Conservation (phyloP, 768 basidiomycete species). For the Podaxis pistillaris region DNA sequence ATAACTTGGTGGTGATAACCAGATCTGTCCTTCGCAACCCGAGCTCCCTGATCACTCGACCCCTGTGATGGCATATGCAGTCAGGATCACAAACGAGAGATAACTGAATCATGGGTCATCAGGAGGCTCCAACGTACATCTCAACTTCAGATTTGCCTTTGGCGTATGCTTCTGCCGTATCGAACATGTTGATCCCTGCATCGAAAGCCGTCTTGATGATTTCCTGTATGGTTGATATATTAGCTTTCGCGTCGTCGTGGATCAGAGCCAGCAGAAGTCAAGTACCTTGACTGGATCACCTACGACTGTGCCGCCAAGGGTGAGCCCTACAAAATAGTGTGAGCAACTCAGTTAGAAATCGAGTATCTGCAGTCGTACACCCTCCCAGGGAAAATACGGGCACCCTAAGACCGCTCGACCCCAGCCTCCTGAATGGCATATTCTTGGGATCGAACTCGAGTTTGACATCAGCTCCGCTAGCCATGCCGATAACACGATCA, state of each 20-base stretch:
- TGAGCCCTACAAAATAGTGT: constrained; percentile 40
- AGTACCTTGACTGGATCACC: constrained; percentile 70
- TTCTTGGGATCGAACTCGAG: constrained; percentile 47
- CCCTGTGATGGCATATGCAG: constrained; percentile 31
- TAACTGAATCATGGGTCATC: background rate
- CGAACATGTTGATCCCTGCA: constrained; percentile 74
- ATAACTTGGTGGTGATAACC: constrained; percentile 79
- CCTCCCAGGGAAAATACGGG: constrained; percentile 69
- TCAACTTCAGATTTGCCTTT: constrained; percentile 70
- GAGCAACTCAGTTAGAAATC: background rate
- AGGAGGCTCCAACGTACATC: constrained; percentile 44
- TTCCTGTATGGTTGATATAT: constrained; percentile 40
- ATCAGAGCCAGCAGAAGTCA: background rate
- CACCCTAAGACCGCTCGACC: constrained; percentile 60
- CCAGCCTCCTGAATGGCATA: constrained; percentile 59
- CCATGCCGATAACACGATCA: background rate
- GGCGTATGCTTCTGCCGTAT: constrained; percentile 66
- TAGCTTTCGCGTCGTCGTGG: background rate
- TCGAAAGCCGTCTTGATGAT: constrained; percentile 79
- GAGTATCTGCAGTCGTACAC: constrained; percentile 35
- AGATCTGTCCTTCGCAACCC: constrained; percentile 64
- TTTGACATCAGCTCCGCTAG: constrained; percentile 8
- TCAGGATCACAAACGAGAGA: background rate
- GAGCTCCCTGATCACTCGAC: constrained; percentile 74
- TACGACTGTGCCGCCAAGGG: constrained; percentile 58